phyloP scores from a whole-genome alignment of 2,329 filamentous ascomycete species.

The Sporothrix brasiliensis region DNA sequence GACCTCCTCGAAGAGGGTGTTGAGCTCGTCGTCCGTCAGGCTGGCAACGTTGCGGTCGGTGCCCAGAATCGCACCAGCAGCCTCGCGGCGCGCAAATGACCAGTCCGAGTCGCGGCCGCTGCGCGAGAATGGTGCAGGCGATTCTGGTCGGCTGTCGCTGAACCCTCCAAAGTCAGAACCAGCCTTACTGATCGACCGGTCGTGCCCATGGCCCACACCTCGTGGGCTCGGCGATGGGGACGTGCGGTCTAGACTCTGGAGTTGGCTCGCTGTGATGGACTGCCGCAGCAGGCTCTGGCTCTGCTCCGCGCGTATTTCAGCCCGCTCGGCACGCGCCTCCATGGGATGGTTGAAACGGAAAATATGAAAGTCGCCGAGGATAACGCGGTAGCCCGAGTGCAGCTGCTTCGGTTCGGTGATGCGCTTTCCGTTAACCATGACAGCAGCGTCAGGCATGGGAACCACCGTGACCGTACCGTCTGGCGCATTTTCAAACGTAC shows the following conservation, averaged over 20 bases:
- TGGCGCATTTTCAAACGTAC: conserved; percentile 81
- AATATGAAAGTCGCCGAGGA: conserved; percentile 97
- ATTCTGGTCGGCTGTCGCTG: conserved; percentile 73
- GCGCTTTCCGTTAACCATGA: conserved; percentile 96
- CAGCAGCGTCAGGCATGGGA: conserved; percentile 85
- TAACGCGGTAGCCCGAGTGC: conserved; percentile 90
- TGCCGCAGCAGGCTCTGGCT: conserved; percentile 86
- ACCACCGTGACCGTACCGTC: conserved; percentile 92
- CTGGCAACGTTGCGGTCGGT: conserved; percentile 89
- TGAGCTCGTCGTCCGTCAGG: conserved; percentile 90
- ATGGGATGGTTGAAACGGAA: conserved; percentile 98
- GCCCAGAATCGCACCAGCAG: conserved; percentile 86
- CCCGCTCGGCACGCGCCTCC: conserved; percentile 89
- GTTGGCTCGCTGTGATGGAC: conserved; percentile 67
- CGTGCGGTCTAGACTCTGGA: conserved; percentile 59
- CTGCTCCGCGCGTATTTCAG: conserved; percentile 76
- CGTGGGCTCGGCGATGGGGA: conserved; percentile 63
- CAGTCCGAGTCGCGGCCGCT: conserved; percentile 85
- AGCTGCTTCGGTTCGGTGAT: conserved; percentile 83
- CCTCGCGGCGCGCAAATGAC: conserved; percentile 90
- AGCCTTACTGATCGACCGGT: conserved; percentile 76
- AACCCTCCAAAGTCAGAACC: conserved; percentile 65
- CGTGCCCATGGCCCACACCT: conserved; percentile 63
- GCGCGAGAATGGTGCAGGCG: conserved; percentile 68
- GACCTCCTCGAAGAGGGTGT: conserved; percentile 90